phyloP scores from a whole-genome alignment of 306 rosid species.

The Cicer pinnatifidum region DNA sequence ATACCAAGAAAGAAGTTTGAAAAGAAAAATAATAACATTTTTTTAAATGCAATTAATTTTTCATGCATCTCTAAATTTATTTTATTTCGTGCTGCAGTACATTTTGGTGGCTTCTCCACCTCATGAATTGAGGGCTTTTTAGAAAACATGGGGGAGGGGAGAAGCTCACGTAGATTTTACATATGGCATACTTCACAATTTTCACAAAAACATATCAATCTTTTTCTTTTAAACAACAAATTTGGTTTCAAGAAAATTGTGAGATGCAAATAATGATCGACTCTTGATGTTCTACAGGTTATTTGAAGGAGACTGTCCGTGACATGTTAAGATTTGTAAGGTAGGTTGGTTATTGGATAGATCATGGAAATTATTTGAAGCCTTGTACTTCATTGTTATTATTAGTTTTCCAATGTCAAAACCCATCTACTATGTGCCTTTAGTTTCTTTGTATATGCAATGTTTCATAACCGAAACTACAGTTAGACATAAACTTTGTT shows the following conservation, averaged over 20 bases:
- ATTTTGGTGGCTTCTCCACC: too few relatives aligned
- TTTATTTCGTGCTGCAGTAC: constrained; percentile 20
- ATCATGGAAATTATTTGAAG: constrained; percentile 32
- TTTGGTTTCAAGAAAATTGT: constrained; percentile 20
- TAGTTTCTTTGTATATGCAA: constrained; percentile 25
- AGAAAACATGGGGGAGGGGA: too few relatives aligned
- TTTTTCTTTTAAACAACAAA: constrained; percentile 20
- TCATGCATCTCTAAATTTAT: constrained; percentile 17
- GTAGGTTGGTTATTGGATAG: constrained; percentile 50
- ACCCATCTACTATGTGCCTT: constrained; percentile 34
- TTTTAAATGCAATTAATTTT: constrained; percentile 29
- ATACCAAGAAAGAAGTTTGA: constrained; percentile 3
- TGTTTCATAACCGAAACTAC: constrained; percentile 25
- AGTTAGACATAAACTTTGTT: constrained; percentile 30
- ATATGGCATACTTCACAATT: constrained; percentile 20
- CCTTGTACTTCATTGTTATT: constrained; percentile 20
- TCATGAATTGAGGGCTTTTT: too few relatives aligned
- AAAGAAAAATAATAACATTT: constrained; percentile 31
- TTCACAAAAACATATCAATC: not conserved
- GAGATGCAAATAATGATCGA: constrained; percentile 35
- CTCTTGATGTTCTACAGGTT: constrained; percentile 61
- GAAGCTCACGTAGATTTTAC: not conserved
- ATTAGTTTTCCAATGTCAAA: constrained; percentile 14
- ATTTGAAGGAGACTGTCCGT: constrained; percentile 63
- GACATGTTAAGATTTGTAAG: constrained; percentile 68